Evolutionary conservation across 108 stramenopile genomes (phyloP).

Genomic region (Poteriospumella lacustris): DNA sequence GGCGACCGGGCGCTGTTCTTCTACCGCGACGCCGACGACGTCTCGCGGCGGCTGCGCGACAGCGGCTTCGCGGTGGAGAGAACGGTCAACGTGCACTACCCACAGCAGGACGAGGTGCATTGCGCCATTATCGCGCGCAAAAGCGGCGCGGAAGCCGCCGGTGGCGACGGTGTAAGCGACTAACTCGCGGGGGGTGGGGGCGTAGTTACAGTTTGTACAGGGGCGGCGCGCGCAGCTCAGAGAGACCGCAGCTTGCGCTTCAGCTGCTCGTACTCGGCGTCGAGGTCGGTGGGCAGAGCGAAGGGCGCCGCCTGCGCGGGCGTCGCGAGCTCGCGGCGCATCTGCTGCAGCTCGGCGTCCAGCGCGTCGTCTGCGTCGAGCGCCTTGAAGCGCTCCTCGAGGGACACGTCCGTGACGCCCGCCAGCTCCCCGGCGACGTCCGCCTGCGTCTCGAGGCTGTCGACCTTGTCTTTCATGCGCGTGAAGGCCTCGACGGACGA

Average conservation of each 20-base stretch:
- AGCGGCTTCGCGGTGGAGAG: too few species aligned
- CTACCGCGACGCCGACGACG: too few species aligned
- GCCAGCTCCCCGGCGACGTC: constrained; percentile 83
- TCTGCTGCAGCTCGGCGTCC: constrained; percentile 76
- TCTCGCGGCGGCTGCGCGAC: too few species aligned
- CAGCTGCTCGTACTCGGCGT: constrained; percentile 77
- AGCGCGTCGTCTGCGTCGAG: constrained; percentile 69
- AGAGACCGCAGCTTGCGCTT: constrained; percentile 39
- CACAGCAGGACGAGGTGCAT: too few species aligned
- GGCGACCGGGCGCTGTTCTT: too few species aligned
- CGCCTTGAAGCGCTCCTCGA: constrained; percentile 77
- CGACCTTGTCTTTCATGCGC: constrained; percentile 94
- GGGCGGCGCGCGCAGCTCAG: too few species aligned
- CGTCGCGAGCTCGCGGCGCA: constrained; percentile 67
- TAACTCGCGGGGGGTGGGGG: too few species aligned
- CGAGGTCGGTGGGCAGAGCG: constrained; percentile 46
- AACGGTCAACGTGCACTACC: too few species aligned
- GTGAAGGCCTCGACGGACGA: constrained; percentile 87
- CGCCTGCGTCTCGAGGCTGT: constrained; percentile 79
- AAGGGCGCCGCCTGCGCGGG: constrained; percentile 27
- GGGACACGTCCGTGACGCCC: constrained; percentile 57
- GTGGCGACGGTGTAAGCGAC: too few species aligned
- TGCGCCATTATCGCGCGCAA: too few species aligned
- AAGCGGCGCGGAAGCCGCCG: too few species aligned
- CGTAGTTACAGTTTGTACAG: too few species aligned